Percentiles rank a stretch among this genome's conserved stretches.
Conservation (phyloP, 2,329 filamentous ascomycete genomes). For the Ceratocystis cacaofunesta region DNA sequence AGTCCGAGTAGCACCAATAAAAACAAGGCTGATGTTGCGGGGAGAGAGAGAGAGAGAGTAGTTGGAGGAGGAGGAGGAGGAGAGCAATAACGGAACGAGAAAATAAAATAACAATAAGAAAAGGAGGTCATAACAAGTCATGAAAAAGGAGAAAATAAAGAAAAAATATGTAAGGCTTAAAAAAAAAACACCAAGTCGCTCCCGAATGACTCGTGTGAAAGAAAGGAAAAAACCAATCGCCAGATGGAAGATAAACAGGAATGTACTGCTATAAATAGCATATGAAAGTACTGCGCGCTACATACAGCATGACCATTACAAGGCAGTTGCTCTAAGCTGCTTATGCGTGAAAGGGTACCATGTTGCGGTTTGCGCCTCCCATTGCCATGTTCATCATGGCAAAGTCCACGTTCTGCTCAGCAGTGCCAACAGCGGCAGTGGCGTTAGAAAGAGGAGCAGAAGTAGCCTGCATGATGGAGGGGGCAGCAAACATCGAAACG, state of each 20-base stretch:
- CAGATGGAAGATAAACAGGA: neutral
- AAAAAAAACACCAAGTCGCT: neutral
- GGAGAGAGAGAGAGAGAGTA: neutral
- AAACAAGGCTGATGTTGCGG: neutral
- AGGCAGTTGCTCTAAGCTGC: no score
- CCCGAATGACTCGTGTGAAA: neutral
- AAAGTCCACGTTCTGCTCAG: neutral
- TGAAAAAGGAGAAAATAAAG: neutral
- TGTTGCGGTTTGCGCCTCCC: neutral
- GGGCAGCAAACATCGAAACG: neutral
- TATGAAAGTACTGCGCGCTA: neutral
- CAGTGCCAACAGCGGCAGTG: neutral
- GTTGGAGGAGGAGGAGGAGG: neutral
- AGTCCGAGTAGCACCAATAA: neutral
- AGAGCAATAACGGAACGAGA: neutral
- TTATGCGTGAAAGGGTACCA: neutral
- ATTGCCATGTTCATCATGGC: neutral
- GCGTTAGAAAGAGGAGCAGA: neutral
- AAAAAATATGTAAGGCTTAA: neutral
- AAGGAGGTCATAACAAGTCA: neutral
- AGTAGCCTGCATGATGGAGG: neutral
- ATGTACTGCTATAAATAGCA: slow-evolving; percentile 1
- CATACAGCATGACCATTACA: neutral
- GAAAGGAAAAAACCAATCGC: neutral
- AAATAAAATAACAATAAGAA: neutral